Base-by-base conservation (phyloP, 2,329 filamentous ascomycete species). In the Chaetomiaceae sp. region DNA sequence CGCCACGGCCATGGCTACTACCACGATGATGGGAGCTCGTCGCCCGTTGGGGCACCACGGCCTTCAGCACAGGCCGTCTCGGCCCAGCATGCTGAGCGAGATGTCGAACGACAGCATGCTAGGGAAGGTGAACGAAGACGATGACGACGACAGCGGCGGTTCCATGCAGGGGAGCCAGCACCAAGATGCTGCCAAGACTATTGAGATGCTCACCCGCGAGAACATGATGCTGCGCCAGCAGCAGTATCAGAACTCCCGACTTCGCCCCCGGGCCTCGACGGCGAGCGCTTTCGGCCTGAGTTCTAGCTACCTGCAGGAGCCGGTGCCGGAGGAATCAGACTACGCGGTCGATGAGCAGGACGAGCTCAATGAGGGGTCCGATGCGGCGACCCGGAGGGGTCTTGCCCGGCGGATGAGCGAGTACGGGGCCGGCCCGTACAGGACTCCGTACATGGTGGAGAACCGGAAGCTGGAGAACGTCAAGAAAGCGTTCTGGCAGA, bases 11-110 rank as follows among this genome's bases (percentile, higher is more conserved):
- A 71, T 78, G 67, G 72, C 69, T 52, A 68, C 77, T 3, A 72
- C 79, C 4, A 70, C 79, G 3, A 71, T 78, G 20, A 68, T 82
- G 38, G 68, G 75, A 12, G 74, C 77, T n/a, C 75, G 76, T 45
- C 76, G 80, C 46, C 65, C 74, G 33, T 62, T 75, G n/a, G 78
- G 79, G 20, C 83, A 86, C 58, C 80, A 87, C 25, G 85, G 81
- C 54, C 76, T 95, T 29, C 88, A 92, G 63, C 88, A 94, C 66
- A 83, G 90, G 33, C 88, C 89, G 4, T 95, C 91, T 14, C 83
- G 86, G 47, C 85, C 86, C 34, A 89, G 86, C 65, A 84, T 89
- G 77, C 73, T 89, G 27, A 88, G 85, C 58, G 85, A 89, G 64
- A 84, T 86, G 81, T 80, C 81, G 14, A 85, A 74, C 56, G 83